Base-by-base conservation (phyloP, 2,329 filamentous ascomycete species). In the Thelonectria olida region DNA sequence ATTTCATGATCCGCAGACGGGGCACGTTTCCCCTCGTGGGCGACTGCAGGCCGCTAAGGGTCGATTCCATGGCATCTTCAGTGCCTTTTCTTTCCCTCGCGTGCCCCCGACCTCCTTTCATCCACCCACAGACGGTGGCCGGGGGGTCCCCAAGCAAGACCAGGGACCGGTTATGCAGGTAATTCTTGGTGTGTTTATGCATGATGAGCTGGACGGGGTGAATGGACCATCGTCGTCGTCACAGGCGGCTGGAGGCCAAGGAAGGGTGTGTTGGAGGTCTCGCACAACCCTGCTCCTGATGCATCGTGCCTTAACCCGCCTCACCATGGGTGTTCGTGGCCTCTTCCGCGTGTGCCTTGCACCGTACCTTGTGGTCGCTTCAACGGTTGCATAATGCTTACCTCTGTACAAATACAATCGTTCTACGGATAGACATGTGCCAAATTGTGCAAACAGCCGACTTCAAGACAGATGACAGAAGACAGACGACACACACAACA, bases 131-230 rank as follows among this genome's bases (percentile, higher is more conserved):
- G 27, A 38, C 13, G 38, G 22, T 15, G 15, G 57, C 44, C 36
- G 13, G 55, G 55, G 47, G 51, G 36, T 20, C 8, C 13, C 22
- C 36, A 36, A 20, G 23, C 44, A 54, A 17, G 57, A 17, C 19
- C 45, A 22, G 28, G 28, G 28, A 20, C 57, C 44, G 47, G 45
- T 55, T 60, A 60, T 62, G 59, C 59, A 54, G 54, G 59, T 58
- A 38, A 58, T 54, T 64, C 28, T 65, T 61, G 53, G 56, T 60
- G 54, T 68, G 55, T 72, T 75, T 67, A 79, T 80, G 78, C 78
- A 78, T 67, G 75, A 76, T 77, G 74, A 76, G 72, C 64, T 76
- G 73, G 73, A 69, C 58, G 66, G 48, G 38, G 48, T 58, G 49
- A 57, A 48, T 62, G 62, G 52, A 45, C 45, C n/a, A n/a, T n/a